phyloP scores from a whole-genome alignment of 345 rosid genomes.

The Xanthoceras sorbifolium region DNA sequence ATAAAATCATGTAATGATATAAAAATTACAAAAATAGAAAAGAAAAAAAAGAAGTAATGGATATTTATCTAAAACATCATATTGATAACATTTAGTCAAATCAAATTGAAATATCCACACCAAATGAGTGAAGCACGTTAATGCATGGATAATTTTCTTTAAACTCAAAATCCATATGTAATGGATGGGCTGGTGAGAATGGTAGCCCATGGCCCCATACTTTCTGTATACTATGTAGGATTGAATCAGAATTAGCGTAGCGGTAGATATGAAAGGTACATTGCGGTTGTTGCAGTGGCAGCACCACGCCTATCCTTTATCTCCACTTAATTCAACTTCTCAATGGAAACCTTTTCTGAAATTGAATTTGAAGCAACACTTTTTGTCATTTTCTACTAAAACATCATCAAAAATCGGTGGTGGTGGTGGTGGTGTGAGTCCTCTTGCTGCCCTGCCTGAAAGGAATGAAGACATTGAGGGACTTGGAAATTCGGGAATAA shows the following conservation, averaged over 20 bases:
- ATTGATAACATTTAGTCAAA: too few species aligned
- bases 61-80: too few species aligned
- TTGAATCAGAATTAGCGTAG: neutral
- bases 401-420: neutral
- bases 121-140: too few species aligned
- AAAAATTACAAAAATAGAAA: too few species aligned
- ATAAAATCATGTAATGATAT: too few species aligned
- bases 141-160: too few species aligned
- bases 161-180: too few species aligned
- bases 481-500: constrained; percentile 34
- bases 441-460: constrained; percentile 17
- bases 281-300: constrained; percentile 2
- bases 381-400: neutral
- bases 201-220: too few species aligned
- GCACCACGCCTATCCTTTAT: neutral
- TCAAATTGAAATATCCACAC: too few species aligned
- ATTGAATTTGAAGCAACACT: neutral
- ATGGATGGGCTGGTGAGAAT: neutral
- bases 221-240: neutral
- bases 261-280: neutral
- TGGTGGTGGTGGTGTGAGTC: too few species aligned
- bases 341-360: neutral
- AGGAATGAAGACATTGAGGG: constrained; percentile 25
- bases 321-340: neutral
- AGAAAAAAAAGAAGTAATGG: too few species aligned